Conservation (phyloP, 345 rosid genomes). For the Brassica nigra region DNA sequence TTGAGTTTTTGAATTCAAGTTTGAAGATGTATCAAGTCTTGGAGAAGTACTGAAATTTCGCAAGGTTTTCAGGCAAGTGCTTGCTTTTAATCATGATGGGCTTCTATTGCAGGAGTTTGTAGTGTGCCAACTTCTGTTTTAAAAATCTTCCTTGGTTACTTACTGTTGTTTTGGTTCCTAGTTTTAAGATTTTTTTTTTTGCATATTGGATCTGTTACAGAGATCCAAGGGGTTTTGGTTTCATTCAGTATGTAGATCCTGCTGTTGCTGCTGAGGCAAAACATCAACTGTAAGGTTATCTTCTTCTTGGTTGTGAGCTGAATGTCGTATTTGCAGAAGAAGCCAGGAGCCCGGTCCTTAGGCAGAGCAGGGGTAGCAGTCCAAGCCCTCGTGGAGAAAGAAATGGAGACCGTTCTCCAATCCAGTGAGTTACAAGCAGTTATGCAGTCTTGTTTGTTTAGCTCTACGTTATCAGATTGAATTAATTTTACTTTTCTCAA, state of each 20-base stretch:
- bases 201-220: slow-evolving; percentile 44
- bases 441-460: slow-evolving; percentile 11
- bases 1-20: slow-evolving; percentile 85
- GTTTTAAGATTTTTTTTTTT: slow-evolving; percentile 1
- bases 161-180: slow-evolving; percentile 4
- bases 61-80: slow-evolving; percentile 99
- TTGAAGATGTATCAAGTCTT: slow-evolving; percentile 80
- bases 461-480: slow-evolving; percentile 16
- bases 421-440: slow-evolving; percentile 41
- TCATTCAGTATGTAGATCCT: slow-evolving; percentile 87
- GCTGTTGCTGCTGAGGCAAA: slow-evolving; percentile 93
- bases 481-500: background rate
- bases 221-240: slow-evolving; percentile 96
- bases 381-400: slow-evolving; percentile 40
- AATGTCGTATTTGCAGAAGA: slow-evolving; percentile 98
- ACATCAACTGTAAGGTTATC: slow-evolving; percentile 88
- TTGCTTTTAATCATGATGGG: slow-evolving; percentile 77
- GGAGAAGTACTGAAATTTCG: slow-evolving; percentile 63
- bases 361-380: slow-evolving; percentile 50
- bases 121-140: slow-evolving; percentile 51
- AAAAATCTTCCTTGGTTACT: slow-evolving; percentile 32
- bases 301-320: slow-evolving; percentile 86
- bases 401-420: slow-evolving; percentile 64
- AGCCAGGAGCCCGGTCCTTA: slow-evolving; percentile 32
- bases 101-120: slow-evolving; percentile 54